Evolutionary conservation across 2,329 filamentous ascomycete species (phyloP).

Genomic region (Paracamarosporium sp.): DNA sequence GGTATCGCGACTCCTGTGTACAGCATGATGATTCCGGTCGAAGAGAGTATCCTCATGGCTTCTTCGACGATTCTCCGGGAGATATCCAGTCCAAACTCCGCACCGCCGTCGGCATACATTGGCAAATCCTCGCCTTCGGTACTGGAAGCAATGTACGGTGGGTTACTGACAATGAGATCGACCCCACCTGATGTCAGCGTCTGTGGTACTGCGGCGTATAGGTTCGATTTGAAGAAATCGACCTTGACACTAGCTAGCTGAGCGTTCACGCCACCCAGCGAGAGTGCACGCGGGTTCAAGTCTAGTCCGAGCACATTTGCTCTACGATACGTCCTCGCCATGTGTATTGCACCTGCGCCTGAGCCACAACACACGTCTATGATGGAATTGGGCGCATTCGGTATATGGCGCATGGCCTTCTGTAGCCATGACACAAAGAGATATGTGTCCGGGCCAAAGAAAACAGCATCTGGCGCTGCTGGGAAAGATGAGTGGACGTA

Average conservation of each 20-base stretch:
- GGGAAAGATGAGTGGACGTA: constrained; percentile 33
- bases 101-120: constrained; percentile 32
- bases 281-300: constrained; percentile 26
- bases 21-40: constrained; percentile 22
- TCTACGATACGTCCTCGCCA: constrained; percentile 23
- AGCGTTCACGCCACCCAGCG: constrained; percentile 24
- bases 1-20: constrained; percentile 32
- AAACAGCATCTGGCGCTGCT: constrained; percentile 26
- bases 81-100: constrained; percentile 27
- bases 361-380: constrained; percentile 33
- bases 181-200: constrained; percentile 13
- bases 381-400: constrained; percentile 14
- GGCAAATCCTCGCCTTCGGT: constrained; percentile 26
- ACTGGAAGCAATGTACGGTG: constrained; percentile 32
- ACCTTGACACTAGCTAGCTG: constrained; percentile 19
- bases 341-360: constrained; percentile 31
- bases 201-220: constrained; percentile 23
- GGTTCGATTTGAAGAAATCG: constrained; percentile 24
- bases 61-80: constrained; percentile 28
- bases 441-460: constrained; percentile 33
- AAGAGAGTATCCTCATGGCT: constrained; percentile 23
- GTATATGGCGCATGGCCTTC: constrained; percentile 15
- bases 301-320: constrained; percentile 27
- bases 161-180: constrained; percentile 32
- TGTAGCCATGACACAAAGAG: constrained; percentile 28